phyloP scores from a whole-genome alignment of 495 filamentous ascomycete genomes.

The Coniosporium apollinis region DNA sequence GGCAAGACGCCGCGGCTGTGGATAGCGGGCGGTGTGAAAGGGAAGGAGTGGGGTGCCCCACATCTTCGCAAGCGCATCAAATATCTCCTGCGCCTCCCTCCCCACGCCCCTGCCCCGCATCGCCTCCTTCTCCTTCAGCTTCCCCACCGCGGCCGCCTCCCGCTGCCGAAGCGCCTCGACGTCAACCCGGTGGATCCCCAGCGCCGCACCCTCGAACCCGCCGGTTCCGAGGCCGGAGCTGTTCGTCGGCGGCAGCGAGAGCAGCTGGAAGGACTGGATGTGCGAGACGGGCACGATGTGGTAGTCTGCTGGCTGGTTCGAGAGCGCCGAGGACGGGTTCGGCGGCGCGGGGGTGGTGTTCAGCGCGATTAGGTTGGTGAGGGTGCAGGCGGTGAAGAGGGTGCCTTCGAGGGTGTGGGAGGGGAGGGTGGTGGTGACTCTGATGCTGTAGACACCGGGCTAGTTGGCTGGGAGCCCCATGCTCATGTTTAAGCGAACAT shows the following conservation, averaged over 20 bases:
- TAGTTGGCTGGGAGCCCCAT: slow-evolving; percentile 2
- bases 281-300: slow-evolving; percentile 47
- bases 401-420: slow-evolving; percentile 40
- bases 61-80: slow-evolving; percentile 45
- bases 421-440: slow-evolving; percentile 39
- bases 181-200: slow-evolving; percentile 31
- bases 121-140: slow-evolving; percentile 36
- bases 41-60: slow-evolving; percentile 15
- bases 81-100: slow-evolving; percentile 52
- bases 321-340: slow-evolving; percentile 24
- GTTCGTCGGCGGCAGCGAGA: slow-evolving; percentile 23
- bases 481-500: not conserved
- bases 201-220: slow-evolving; percentile 14
- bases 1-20: not conserved
- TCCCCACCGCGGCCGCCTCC: slow-evolving; percentile 35
- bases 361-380: slow-evolving; percentile 48
- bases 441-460: slow-evolving; percentile 31
- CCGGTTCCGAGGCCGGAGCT: slow-evolving; percentile 12
- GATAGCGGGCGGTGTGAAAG: not conserved
- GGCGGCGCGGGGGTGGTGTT: slow-evolving; percentile 28
- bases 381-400: slow-evolving; percentile 49
- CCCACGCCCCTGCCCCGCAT: slow-evolving; percentile 44
- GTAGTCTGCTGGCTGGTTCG: slow-evolving; percentile 34
- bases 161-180: slow-evolving; percentile 34
- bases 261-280: slow-evolving; percentile 40